A percentile compares a stretch with the other conserved stretches of the same genome.
These are phyloP conservation scores for Thuidium tamariscinum DNA, from an alignment of 225 moss, liverwort and hornwort species.

Conservation along the genomic window DNA sequence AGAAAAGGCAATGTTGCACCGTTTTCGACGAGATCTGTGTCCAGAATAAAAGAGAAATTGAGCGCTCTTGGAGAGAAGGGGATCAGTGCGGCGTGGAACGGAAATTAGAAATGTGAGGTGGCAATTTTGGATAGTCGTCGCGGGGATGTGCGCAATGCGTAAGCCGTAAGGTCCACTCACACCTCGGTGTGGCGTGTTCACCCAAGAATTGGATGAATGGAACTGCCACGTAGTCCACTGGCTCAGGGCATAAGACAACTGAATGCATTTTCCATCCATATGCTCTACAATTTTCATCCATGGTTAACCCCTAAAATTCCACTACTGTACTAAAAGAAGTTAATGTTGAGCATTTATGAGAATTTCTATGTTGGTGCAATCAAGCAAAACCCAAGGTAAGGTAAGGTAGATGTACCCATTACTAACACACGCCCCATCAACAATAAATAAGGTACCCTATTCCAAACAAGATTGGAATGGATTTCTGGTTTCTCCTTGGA, in stretches of 20 bases:
- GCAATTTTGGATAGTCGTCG: background rate
- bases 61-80: too few relatives aligned
- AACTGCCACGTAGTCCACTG: background rate
- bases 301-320: background rate
- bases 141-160: background rate
- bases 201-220: background rate
- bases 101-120: background rate
- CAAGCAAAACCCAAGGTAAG: rapidly evolving
- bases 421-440: too few relatives aligned
- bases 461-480: too few relatives aligned
- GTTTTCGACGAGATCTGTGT: background rate
- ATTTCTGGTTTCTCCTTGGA: too few relatives aligned
- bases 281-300: background rate
- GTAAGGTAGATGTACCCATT: too few relatives aligned
- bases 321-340: too few relatives aligned
- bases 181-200: background rate
- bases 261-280: background rate
- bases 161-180: background rate
- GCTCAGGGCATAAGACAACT: too few relatives aligned
- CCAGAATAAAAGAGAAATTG: too few relatives aligned
- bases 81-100: background rate
- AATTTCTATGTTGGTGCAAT: background rate
- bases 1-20: background rate
- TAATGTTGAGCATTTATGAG: too few relatives aligned
- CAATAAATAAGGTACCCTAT: too few relatives aligned